Percentiles rank a stretch among this genome's conserved stretches.
Conservation (phyloP, 192 early-diverging fungal species). For the Phycomyces nitens region DNA sequence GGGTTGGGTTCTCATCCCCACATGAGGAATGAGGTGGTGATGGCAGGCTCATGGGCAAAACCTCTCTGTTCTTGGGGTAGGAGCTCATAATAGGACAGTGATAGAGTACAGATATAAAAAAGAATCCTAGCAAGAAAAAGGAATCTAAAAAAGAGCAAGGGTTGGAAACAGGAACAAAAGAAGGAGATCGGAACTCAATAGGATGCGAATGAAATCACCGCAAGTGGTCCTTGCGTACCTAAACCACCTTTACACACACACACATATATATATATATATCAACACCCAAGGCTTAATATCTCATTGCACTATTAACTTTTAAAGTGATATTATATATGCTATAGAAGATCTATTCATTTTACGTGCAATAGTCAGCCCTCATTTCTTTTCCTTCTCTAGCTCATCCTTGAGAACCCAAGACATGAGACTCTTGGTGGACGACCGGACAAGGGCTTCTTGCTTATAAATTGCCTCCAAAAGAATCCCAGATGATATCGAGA, state of each 20-base stretch:
- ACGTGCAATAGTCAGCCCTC: too few species aligned
- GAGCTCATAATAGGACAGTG: too few species aligned
- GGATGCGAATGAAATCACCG: too few species aligned
- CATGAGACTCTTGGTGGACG: constrained; percentile 49
- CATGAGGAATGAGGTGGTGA: constrained; percentile 26
- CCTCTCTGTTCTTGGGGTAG: too few species aligned
- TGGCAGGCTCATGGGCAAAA: constrained; percentile 6
- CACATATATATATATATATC: background rate
- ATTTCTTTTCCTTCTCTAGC: constrained; percentile 5
- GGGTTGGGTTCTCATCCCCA: constrained; percentile 21
- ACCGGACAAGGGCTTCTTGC: constrained; percentile 44
- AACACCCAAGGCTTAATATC: too few species aligned
- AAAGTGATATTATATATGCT: background rate
- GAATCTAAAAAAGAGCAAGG: too few species aligned
- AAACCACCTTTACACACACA: background rate
- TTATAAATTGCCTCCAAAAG: constrained; percentile 46
- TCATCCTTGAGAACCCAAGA: constrained; percentile 43
- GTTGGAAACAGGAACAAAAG: too few species aligned
- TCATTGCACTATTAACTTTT: too few species aligned
- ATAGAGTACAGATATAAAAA: too few species aligned
- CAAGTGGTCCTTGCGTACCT: too few species aligned
- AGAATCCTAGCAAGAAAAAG: too few species aligned
- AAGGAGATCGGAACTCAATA: too few species aligned
- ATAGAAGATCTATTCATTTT: background rate
- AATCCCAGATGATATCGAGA: constrained; percentile 45